Base-by-base conservation (phyloP, 2,329 filamentous ascomycete genomes). In the Lasiodiplodia sp. region DNA sequence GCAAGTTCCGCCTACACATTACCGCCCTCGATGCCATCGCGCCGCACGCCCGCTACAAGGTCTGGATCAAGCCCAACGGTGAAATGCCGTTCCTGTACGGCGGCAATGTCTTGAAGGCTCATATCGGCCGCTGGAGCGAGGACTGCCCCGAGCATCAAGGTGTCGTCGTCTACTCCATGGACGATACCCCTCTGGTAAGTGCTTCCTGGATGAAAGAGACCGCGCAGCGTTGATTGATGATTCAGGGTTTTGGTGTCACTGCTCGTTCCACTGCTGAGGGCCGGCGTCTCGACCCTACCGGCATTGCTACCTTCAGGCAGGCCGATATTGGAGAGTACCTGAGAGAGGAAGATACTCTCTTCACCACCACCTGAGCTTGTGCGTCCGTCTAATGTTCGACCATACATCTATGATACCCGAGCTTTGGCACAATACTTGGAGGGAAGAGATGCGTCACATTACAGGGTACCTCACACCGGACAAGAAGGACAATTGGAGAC, bases 61-160 rank as follows among this genome's bases (percentile, higher is more conserved):
- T 98, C 74, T 98, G 94, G 94, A 91, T 99, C 73, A 96, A 96
- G 82, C 88, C 90, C 69, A 98, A 98, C 82, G 96, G 96, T 73
- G 94, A 96, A 77, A 97, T 97, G 94, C 95, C 96, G 1, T 98
- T 97, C 80, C 83, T 99, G 57, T 99, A 98, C 81, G 96, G 96
- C 66, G 92, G 93, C 68, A 94, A 98, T 80, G 86, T 97, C 65
- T 88, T 96, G 73, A 93, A 93, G 80, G 91, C 91, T 38, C 91
- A 94, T 79, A 88, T 96, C 21, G 93, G 93, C 23, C 84, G 94
- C 70, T 95, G 92, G 90, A 92, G 90, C 51, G 94, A 97, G 76
- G 95, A 98, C 83, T 94, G 92, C 75, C 94, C 95, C 0, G 94
- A 97, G 82, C 94, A 98, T 81, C 91, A 94, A 75, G 96, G 96